Conservation (phyloP, 2,329 filamentous ascomycete genomes). For the Phaeosphaeria sp. region DNA sequence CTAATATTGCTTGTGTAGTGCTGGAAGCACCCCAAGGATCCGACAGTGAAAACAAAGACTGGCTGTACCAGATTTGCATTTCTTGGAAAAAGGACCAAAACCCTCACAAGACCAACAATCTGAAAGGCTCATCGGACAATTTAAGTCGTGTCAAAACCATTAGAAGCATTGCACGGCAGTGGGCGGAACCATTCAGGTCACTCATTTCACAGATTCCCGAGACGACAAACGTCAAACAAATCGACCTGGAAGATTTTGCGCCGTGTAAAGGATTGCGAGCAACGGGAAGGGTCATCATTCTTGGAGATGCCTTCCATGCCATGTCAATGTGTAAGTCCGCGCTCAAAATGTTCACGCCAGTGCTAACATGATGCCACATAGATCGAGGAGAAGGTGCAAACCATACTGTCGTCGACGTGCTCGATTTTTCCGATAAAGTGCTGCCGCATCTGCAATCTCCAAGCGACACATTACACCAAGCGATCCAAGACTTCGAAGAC, state of each 20-base stretch:
- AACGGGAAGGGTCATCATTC: background rate
- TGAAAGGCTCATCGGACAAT: background rate
- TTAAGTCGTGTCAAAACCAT: constrained; percentile 4
- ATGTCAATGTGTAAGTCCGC: constrained; percentile 7
- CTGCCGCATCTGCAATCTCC: background rate
- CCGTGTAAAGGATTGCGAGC: background rate
- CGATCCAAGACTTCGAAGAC: background rate
- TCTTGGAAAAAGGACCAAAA: constrained; percentile 9
- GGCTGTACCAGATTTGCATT: constrained; percentile 14
- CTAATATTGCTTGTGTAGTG: no score
- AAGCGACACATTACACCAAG: background rate
- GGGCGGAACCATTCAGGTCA: constrained; percentile 12
- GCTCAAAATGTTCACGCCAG: background rate
- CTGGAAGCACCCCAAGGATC: constrained; percentile 7
- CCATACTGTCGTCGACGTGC: constrained; percentile 3
- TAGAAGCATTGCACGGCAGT: background rate
- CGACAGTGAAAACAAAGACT: background rate
- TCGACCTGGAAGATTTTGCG: constrained; percentile 14
- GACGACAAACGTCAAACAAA: constrained; percentile 5
- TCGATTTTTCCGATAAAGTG: constrained; percentile 1
- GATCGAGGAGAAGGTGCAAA: constrained; percentile 8
- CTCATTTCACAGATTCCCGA: constrained; percentile 8
- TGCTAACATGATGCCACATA: background rate
- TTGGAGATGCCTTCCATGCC: constrained; percentile 5
- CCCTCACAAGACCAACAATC: background rate